phyloP scores from a whole-genome alignment of 495 filamentous ascomycete species.

The Lentithecium fluviatile region DNA sequence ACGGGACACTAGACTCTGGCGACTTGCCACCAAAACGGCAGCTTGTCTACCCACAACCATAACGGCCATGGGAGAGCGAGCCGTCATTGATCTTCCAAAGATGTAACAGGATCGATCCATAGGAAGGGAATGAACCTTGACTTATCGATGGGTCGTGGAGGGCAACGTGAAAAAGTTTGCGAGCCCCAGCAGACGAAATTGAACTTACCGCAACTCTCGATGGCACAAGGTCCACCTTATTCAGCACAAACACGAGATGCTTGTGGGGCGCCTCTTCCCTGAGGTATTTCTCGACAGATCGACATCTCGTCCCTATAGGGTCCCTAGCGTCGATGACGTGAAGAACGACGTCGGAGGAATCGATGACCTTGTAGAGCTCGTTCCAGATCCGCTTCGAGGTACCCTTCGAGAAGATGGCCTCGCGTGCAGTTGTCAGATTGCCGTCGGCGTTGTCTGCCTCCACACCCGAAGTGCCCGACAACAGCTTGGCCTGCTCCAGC shows the following conservation, averaged over 20 bases:
- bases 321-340: conserved; percentile 47
- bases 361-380: conserved; percentile 77
- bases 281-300: conserved; percentile 91
- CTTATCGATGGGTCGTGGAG: conserved; percentile 65
- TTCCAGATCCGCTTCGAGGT: conserved; percentile 97
- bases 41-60: conserved; percentile 64
- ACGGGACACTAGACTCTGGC: conserved; percentile 64
- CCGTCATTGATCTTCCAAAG: conserved; percentile 85
- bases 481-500: conserved; percentile 65
- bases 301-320: conserved; percentile 51
- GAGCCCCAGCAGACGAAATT: conserved; percentile 8
- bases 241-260: conserved; percentile 86
- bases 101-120: conserved; percentile 95
- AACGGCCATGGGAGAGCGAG: conserved; percentile 60
- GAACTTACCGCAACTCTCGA: conserved; percentile 87
- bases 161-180: conserved; percentile 5
- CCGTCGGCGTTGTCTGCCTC: conserved; percentile 54
- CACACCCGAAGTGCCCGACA: conserved; percentile 65
- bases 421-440: conserved; percentile 66
- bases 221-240: conserved; percentile 96
- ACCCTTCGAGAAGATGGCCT: conserved; percentile 91
- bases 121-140: conserved; percentile 81
- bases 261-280: conserved; percentile 92
- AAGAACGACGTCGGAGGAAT: conserved; percentile 44
- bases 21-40: conserved; percentile 79